phyloP scores from a whole-genome alignment of 345 rosid genomes.

The Lepidium didymum region DNA sequence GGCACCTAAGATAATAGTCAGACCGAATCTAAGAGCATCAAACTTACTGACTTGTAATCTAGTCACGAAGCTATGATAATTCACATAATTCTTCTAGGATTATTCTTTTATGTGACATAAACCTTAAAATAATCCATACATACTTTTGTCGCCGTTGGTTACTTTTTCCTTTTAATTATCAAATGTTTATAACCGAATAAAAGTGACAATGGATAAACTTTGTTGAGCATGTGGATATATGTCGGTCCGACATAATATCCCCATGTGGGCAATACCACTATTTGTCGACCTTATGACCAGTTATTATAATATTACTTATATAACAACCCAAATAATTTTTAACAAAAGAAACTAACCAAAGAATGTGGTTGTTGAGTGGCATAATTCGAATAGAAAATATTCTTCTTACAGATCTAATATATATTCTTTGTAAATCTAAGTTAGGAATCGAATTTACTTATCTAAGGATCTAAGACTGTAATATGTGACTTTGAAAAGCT shows the following conservation, averaged over 20 bases:
- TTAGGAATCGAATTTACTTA: not conserved
- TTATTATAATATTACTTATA: not conserved
- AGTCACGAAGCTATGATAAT: constrained; percentile 17
- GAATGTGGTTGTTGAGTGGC: not conserved
- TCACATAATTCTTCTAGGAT: constrained; percentile 11
- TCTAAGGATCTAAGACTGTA: not conserved
- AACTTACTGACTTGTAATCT: constrained; percentile 23
- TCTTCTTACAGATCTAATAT: not conserved
- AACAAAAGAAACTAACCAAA: not conserved
- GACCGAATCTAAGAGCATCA: constrained; percentile 13
- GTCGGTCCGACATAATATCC: constrained; percentile 6
- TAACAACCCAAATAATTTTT: not conserved
- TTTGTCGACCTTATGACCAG: constrained; percentile 8
- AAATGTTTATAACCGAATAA: constrained; percentile 9
- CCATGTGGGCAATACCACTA: constrained; percentile 17
- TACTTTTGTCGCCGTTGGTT: constrained; percentile 26
- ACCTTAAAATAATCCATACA: constrained; percentile 2
- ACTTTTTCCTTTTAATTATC: constrained; percentile 18
- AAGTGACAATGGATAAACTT: constrained; percentile 17
- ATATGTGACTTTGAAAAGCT: too few species aligned
- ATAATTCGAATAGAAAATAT: not conserved
- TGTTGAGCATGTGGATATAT: constrained; percentile 26
- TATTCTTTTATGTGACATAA: constrained; percentile 10
- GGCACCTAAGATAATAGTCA: constrained; percentile 19
- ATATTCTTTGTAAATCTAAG: not conserved